Evolutionary conservation across 768 basidiomycete genomes (phyloP).

Genomic region (Calocera viscosa): DNA sequence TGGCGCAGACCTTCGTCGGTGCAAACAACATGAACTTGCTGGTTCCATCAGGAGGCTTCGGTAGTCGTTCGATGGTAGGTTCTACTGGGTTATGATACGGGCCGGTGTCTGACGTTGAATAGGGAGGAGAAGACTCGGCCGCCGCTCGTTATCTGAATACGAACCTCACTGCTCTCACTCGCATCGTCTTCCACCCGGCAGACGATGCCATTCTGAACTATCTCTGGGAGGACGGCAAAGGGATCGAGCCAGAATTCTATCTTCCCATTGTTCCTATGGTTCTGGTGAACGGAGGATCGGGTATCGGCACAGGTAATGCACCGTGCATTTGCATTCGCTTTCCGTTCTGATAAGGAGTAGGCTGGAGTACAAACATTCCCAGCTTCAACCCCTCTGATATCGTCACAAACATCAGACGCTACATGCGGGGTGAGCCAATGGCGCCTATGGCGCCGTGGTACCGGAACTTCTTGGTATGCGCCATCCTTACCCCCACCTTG

Average conservation of each 20-base stretch:
- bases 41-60: slow-evolving; percentile 83
- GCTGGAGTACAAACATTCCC: slow-evolving; percentile 90
- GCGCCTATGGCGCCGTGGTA: slow-evolving; percentile 92
- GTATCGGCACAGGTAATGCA: slow-evolving; percentile 79
- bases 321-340: background rate
- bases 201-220: slow-evolving; percentile 80
- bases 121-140: slow-evolving; percentile 93
- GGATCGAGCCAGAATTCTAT: slow-evolving; percentile 91
- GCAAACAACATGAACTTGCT: slow-evolving; percentile 90
- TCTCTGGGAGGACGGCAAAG: slow-evolving; percentile 70
- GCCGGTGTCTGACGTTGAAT: slow-evolving; percentile 14
- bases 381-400: slow-evolving; percentile 88
- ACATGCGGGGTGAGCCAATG: slow-evolving; percentile 76
- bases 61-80: slow-evolving; percentile 49
- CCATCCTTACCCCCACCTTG: too few species aligned
- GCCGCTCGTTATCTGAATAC: slow-evolving; percentile 96
- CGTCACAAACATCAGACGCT: slow-evolving; percentile 68
- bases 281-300: slow-evolving; percentile 87
- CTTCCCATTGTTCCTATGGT: slow-evolving; percentile 81
- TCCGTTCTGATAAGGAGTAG: slow-evolving; percentile 30
- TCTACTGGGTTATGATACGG: slow-evolving; percentile 10
- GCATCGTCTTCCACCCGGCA: slow-evolving; percentile 62
- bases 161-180: slow-evolving; percentile 55
- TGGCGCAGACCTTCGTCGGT: slow-evolving; percentile 90
- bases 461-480: slow-evolving; percentile 59